phyloP scores from a whole-genome alignment of 352 stramenopile genomes.

The Phytophthora capsici region DNA sequence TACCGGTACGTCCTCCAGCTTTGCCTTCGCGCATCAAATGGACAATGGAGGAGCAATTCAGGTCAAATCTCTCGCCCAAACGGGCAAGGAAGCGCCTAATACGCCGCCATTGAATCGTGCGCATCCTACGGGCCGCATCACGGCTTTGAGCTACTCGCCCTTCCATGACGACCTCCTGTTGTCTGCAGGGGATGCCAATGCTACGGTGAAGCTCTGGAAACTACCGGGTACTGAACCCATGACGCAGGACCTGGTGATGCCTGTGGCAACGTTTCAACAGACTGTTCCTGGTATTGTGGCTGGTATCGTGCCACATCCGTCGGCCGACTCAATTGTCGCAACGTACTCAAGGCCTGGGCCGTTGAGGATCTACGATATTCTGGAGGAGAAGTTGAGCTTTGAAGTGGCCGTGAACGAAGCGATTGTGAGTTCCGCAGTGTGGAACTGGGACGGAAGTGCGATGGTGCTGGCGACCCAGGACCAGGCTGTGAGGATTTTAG shows the following conservation, averaged over 20 bases:
- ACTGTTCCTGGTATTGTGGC: constrained; percentile 26
- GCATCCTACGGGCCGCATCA: constrained; percentile 62
- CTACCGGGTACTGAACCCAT: constrained; percentile 35
- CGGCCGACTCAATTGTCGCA: constrained; percentile 51
- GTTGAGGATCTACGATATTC: constrained; percentile 58
- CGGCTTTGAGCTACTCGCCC: constrained; percentile 66
- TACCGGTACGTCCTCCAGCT: constrained; percentile 41
- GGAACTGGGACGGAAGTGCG: constrained; percentile 76
- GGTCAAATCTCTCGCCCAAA: constrained; percentile 58
- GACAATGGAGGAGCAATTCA: constrained; percentile 70
- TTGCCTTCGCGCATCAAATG: constrained; percentile 74
- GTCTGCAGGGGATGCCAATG: constrained; percentile 60
- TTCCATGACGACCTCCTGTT: constrained; percentile 60
- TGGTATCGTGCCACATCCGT: constrained; percentile 61
- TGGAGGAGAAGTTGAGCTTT: constrained; percentile 30
- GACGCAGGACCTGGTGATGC: constrained; percentile 41
- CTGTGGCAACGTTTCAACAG: constrained; percentile 30
- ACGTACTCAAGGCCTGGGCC: constrained; percentile 47
- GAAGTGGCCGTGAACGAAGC: constrained; percentile 19
- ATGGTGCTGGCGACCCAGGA: constrained; percentile 52
- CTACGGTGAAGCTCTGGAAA: constrained; percentile 64
- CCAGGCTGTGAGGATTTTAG: constrained; percentile 57
- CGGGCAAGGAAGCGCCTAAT: constrained; percentile 36
- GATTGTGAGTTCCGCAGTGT: constrained; percentile 46
- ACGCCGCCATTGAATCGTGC: constrained; percentile 61